Base-by-base conservation (phyloP, 2,329 filamentous ascomycete species). In the Coleophoma eucalyptorum region DNA sequence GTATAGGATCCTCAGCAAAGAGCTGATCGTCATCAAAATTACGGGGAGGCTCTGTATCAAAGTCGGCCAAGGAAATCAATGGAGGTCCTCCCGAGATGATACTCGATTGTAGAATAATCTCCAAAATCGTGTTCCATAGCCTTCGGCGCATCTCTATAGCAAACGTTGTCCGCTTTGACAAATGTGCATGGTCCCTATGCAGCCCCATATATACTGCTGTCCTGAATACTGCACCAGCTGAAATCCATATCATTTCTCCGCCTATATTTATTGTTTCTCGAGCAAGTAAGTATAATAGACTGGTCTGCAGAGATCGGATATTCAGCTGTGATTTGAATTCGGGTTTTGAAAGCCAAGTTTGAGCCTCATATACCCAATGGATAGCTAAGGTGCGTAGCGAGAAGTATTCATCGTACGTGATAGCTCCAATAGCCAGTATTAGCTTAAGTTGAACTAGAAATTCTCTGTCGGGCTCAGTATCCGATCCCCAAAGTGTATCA, bases 391-490 rank as follows among this genome's bases (percentile, higher is more conserved):
- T 47, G 6, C 79, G 73, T 34, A 82, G 56, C 0, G 73, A 76
- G 50, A 79, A 83, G 0, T 64, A 52, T 0, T 76, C 70, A 47
- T 84, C 77, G 50, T 79, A 74, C 0, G 68, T 67, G 1, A 70
- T 66, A 1, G 79, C 73, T 0, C 81, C 82, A 16, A 85, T 74
- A 0, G 82, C 79, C 3, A 85, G 63, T 0, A 84, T 72, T 0
- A 86, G 65, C 55, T 84, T 82, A 3, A 84, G 55, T 43, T 80
- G 80, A 12, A 83, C 71, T 1, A 82, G 52, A 45, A 84, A 84
- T 0, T 63, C 65, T 1, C 62, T 65, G 37, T 74, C 69, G 0
- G 67, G 60, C 1, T 63, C 51, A 0, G 52, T 32, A 0, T 57
- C 55, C 1, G 63, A 55, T 1, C 40, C 34, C 80, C 80, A 85